These are phyloP conservation scores for Chaetoceros tenuissimus DNA, from an alignment of 108 stramenopile species.

Conservation along the genomic window DNA sequence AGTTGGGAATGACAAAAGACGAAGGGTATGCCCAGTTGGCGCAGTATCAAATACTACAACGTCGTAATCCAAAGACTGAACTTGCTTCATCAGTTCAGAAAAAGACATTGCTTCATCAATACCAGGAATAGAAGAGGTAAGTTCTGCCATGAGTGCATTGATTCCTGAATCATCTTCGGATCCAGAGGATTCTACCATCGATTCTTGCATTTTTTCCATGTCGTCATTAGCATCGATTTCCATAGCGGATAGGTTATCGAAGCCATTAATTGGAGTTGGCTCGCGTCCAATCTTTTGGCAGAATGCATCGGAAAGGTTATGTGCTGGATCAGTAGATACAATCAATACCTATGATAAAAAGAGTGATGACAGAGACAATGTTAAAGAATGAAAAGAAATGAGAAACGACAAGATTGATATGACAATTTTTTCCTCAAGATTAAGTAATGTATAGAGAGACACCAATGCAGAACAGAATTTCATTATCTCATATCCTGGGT, in stretches of 20 bases:
- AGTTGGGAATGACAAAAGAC: conserved; percentile 92
- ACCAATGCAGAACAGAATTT: too few relatives aligned
- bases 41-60: conserved; percentile 99
- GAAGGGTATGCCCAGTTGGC: conserved; percentile 98
- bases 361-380: conserved; percentile 1
- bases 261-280: conserved; percentile 94
- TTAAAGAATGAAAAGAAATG: neutral
- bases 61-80: conserved; percentile 92
- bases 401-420: neutral
- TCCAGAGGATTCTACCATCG: conserved; percentile 54
- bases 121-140: conserved; percentile 95
- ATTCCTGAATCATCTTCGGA: conserved; percentile 56
- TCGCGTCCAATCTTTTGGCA: conserved; percentile 98
- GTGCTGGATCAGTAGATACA: conserved; percentile 97
- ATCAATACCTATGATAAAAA: conserved; percentile 61
- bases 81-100: conserved; percentile 95
- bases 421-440: too few relatives aligned
- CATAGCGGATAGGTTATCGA: conserved; percentile 94
- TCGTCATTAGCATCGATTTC: conserved; percentile 95
- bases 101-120: conserved; percentile 99
- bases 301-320: conserved; percentile 98
- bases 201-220: conserved; percentile 79
- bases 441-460: too few relatives aligned
- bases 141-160: conserved; percentile 83
- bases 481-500: too few relatives aligned